A percentile compares a stretch with the other conserved stretches of the same genome.
These are phyloP conservation scores for Phytomonas sp. DNA, from an alignment of 208 protist species.

Conservation along the genomic window DNA sequence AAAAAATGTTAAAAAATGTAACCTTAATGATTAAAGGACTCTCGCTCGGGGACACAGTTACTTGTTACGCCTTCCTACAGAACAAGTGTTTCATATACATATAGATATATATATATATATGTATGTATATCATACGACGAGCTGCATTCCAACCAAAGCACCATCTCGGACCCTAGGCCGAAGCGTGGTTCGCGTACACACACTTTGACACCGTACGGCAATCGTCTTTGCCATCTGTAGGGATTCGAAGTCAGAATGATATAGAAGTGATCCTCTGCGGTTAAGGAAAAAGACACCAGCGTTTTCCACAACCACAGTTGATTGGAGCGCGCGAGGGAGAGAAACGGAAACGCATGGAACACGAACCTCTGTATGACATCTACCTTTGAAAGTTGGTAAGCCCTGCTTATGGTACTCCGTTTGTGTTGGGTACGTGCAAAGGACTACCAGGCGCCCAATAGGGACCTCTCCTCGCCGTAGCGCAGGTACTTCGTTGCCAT, in stretches of 20 bases:
- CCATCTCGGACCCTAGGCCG: conserved; percentile 35
- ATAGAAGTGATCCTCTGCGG: conserved; percentile 18
- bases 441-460: conserved; percentile 33
- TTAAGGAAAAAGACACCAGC: conserved; percentile 10
- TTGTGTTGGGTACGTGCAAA: conserved; percentile 28
- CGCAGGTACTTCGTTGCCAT: conserved; percentile 70
- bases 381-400: background rate
- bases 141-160: conserved; percentile 22
- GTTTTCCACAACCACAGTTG: conserved; percentile 28
- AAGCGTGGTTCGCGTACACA: conserved; percentile 12
- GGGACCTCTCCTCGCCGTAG: conserved; percentile 51
- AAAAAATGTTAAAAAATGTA: background rate
- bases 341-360: background rate
- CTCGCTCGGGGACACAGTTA: background rate
- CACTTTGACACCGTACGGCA: conserved; percentile 25
- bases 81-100: background rate
- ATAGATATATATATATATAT: conserved; percentile 2
- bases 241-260: conserved; percentile 42
- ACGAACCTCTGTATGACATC: background rate
- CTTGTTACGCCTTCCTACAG: background rate
- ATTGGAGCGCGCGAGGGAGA: background rate
- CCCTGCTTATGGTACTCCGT: background rate
- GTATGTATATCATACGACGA: conserved; percentile 3
- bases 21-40: background rate
- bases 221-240: conserved; percentile 49